Base-by-base conservation (phyloP, 1,284 basidiomycete genomes). In the Paramarasmius palmivorus region DNA sequence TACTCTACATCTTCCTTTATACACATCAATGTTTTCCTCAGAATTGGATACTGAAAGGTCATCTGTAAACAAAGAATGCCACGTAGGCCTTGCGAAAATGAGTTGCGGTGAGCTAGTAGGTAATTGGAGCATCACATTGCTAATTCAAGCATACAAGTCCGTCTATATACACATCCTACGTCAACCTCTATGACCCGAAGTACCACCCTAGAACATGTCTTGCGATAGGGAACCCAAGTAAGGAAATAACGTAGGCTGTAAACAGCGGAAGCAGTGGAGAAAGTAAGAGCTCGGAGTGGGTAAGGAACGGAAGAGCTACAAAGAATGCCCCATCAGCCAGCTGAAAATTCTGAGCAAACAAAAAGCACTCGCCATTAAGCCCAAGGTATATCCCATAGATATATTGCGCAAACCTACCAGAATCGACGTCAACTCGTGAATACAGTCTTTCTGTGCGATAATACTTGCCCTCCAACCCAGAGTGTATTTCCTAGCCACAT, bases 401-500 rank as follows among this genome's bases (percentile, higher is more conserved):
- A 67, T 96, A 97, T 69, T 96, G 94, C 2, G 87, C 83, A 58
- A 91, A 87, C 34, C 90, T 90, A 62, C 22, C 23, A 23, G 12
- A 6, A 19, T 20, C 26, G 41, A 45, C 22, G 8, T 44, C 42
- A 2, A 54, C n/a, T 34, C 22, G 25, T n/a, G 15, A 38, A 39
- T 22, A 20, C 19, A 42, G 20, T n/a, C 20, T n/a, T 29, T 4
- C 22, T 10, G 25, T 19, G 6, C 40, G 51, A 53, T n/a, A 47
- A 37, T 17, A 79, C 81, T 59, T 73, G 90, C 82, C 90, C 93
- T 42, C 86, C 86, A 32, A 94, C 81, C 71, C 94, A 95, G n/a
- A 95, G 74, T 2, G 92, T 93, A 60, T 97, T 97, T 39, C 94
- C 95, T n/a, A 95, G 78, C 76, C 88, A 89, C 36, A 98, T 76